phyloP scores from a whole-genome alignment of 345 rosid genomes.

The Corchorus capsularis region DNA sequence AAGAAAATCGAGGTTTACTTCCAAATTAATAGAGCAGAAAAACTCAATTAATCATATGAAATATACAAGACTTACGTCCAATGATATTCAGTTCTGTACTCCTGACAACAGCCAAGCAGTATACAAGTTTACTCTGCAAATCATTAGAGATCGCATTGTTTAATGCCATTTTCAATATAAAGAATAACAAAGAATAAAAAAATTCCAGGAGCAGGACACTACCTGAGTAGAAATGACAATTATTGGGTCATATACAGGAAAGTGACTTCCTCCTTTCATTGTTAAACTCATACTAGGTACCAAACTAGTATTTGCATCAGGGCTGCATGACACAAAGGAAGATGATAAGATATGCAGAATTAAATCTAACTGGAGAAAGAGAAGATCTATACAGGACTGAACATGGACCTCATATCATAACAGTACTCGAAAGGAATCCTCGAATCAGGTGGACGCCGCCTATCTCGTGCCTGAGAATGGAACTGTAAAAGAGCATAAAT shows the following conservation, averaged over 20 bases:
- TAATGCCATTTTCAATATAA: constrained; percentile 4
- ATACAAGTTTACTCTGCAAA: constrained; percentile 59
- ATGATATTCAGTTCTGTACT: constrained; percentile 72
- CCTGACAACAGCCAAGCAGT: constrained; percentile 76
- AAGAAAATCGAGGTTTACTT: not conserved
- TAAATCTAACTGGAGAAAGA: constrained; percentile 10
- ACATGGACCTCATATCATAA: constrained; percentile 68
- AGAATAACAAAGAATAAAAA: not conserved
- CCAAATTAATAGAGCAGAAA: not conserved
- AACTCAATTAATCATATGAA: constrained; percentile 8
- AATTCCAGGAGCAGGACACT: constrained; percentile 2
- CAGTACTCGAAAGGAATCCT: constrained; percentile 85
- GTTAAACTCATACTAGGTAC: constrained; percentile 68
- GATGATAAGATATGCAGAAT: constrained; percentile 12
- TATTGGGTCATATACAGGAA: constrained; percentile 68
- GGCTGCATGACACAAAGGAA: constrained; percentile 40
- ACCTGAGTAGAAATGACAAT: constrained; percentile 71
- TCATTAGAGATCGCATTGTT: not conserved
- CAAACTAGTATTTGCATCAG: constrained; percentile 62
- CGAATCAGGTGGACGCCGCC: constrained; percentile 54
- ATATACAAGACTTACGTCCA: constrained; percentile 57
- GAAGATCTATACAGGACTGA: not conserved
- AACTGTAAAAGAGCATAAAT: constrained; percentile 50
- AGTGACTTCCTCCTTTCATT: constrained; percentile 70
- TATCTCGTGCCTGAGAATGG: constrained; percentile 70